These are phyloP conservation scores for Kuraishia piskuri DNA, from an alignment of 805 yeast genomes.

Conservation along the genomic window DNA sequence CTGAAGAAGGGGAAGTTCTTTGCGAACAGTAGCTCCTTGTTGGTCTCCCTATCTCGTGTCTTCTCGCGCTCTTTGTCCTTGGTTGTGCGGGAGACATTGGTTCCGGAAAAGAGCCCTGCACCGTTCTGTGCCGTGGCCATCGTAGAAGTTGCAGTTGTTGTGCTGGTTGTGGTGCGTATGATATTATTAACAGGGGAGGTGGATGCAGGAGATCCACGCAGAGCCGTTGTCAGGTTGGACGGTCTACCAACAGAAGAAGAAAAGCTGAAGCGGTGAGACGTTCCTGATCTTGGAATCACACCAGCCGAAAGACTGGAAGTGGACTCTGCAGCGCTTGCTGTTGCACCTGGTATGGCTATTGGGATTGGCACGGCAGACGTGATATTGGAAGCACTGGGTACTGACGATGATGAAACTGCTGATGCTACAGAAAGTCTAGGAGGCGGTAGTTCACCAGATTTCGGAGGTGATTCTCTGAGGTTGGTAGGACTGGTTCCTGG, in stretches of 20 bases:
- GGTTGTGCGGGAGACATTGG: neutral
- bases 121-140: neutral
- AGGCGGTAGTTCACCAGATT: neutral
- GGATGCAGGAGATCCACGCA: neutral
- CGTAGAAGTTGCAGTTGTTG: neutral
- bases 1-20: conserved; percentile 81
- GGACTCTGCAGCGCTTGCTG: neutral
- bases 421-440: neutral
- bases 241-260: neutral
- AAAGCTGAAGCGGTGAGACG: neutral
- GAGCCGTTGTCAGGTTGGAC: conserved; percentile 4
- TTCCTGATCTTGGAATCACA: neutral
- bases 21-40: conserved; percentile 58
- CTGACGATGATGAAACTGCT: neutral
- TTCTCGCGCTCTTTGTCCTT: neutral
- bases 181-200: conserved; percentile 2
- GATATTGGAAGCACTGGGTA: neutral
- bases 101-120: neutral
- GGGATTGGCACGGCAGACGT: neutral
- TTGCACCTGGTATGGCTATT: conserved; percentile 6
- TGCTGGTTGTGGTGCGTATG: neutral
- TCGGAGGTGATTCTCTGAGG: neutral
- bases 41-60: conserved; percentile 9
- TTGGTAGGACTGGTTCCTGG: neutral
- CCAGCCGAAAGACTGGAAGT: neutral